A percentile compares a stretch with the other conserved stretches of the same genome.
Conservation (phyloP, 352 stramenopile genomes). For the Phytophthora sp. region DNA sequence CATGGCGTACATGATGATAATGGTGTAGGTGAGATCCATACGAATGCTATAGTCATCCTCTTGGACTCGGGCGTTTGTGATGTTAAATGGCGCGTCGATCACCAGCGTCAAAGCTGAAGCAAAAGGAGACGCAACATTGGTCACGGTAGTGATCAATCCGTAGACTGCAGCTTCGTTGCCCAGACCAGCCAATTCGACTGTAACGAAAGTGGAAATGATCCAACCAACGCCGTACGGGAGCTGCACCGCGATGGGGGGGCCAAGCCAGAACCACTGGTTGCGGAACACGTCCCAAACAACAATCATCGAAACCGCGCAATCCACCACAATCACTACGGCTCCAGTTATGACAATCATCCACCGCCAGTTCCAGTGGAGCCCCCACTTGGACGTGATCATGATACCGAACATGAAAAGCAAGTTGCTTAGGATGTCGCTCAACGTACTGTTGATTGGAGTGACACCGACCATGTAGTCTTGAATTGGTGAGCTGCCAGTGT, state of each 20-base stretch:
- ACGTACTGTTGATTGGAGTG: constrained; percentile 36
- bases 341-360: constrained; percentile 35
- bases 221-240: constrained; percentile 36
- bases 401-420: constrained; percentile 29
- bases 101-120: constrained; percentile 37
- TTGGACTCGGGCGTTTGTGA: constrained; percentile 41
- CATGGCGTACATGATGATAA: constrained; percentile 44
- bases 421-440: constrained; percentile 34
- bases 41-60: constrained; percentile 37
- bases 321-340: constrained; percentile 27
- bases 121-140: constrained; percentile 40
- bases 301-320: constrained; percentile 29
- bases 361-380: constrained; percentile 50
- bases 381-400: constrained; percentile 35
- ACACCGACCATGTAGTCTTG: constrained; percentile 37
- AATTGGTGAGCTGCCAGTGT: constrained; percentile 30
- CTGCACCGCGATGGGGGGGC: constrained; percentile 29
- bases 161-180: constrained; percentile 50
- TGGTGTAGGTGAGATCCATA: constrained; percentile 36
- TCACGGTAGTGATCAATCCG: constrained; percentile 40
- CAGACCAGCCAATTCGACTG: constrained; percentile 45
- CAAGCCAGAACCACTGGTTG: constrained; percentile 44
- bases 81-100: constrained; percentile 39
- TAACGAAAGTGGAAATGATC: constrained; percentile 39
- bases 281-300: constrained; percentile 43